Percentiles rank a stretch among this genome's conserved stretches.
Evolutionary conservation across 345 rosid species (phyloP).

Genomic region (Carallia pectinifolia): DNA sequence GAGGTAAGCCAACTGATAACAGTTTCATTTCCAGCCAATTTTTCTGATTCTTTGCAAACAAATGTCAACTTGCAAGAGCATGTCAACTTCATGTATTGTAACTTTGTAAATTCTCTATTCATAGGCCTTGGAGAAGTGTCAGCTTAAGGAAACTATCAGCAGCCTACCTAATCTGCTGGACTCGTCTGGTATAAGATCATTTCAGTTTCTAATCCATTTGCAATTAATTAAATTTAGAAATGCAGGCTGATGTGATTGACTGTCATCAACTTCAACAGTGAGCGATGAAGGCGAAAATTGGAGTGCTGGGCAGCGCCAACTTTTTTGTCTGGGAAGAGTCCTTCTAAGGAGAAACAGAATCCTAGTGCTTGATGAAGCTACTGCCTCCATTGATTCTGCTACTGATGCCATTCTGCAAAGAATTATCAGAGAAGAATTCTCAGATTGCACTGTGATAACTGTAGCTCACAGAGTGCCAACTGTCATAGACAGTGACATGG

Average conservation of each 20-base stretch:
- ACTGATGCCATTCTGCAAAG: no score
- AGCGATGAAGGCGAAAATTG: conserved; percentile 35
- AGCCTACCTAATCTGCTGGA: conserved; percentile 19
- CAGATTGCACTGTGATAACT: no score
- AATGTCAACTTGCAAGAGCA: background rate
- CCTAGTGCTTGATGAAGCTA: no score
- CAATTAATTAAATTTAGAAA: background rate
- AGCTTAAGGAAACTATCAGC: conserved; percentile 21
- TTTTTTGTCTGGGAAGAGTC: no score
- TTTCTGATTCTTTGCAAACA: background rate
- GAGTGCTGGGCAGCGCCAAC: conserved; percentile 36
- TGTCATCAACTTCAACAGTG: conserved; percentile 1
- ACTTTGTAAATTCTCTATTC: background rate
- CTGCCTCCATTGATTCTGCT: no score
- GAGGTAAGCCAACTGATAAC: background rate
- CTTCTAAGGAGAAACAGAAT: no score
- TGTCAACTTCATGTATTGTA: no score
- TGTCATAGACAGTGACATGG: no score
- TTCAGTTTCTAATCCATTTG: no score
- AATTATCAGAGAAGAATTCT: no score
- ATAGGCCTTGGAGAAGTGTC: conserved; percentile 26
- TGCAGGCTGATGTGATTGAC: background rate
- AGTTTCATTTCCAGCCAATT: background rate
- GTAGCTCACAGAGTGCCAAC: no score
- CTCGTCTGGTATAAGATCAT: background rate